Conservation (phyloP, 345 rosid genomes). For the Brassica cretica region DNA sequence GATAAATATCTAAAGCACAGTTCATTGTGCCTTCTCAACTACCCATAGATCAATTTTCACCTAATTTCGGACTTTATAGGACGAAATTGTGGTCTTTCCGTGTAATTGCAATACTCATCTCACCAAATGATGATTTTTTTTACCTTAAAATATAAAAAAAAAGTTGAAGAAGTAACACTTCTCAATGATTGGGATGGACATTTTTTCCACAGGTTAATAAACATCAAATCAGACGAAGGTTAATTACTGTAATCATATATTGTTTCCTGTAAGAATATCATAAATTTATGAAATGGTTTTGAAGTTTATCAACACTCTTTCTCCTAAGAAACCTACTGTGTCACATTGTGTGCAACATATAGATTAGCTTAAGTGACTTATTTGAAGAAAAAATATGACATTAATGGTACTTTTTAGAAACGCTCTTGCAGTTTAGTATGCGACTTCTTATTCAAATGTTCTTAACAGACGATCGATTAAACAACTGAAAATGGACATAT, state of each 20-base stretch:
- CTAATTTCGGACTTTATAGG: constrained; percentile 34
- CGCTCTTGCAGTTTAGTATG: neutral
- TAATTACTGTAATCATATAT: neutral
- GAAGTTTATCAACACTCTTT: neutral
- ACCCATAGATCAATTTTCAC: constrained; percentile 29
- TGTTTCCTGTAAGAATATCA: neutral
- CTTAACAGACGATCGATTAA: neutral
- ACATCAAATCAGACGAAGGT: constrained; percentile 1
- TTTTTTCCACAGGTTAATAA: neutral
- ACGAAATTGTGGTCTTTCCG: neutral
- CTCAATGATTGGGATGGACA: neutral
- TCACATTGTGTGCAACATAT: neutral
- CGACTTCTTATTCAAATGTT: neutral
- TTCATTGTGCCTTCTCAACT: constrained; percentile 34
- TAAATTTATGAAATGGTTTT: neutral
- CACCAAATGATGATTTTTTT: neutral
- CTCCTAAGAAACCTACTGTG: neutral
- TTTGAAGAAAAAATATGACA: neutral
- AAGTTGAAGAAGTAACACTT: neutral
- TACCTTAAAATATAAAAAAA: neutral
- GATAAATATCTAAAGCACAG: constrained; percentile 11
- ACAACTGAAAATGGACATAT: neutral
- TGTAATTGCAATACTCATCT: constrained; percentile 11
- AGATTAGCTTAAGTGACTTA: neutral
- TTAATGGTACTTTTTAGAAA: neutral